These are phyloP conservation scores for Physcomitrium patens DNA, from an alignment of 225 moss, liverwort and hornwort genomes.

Conservation along the genomic window DNA sequence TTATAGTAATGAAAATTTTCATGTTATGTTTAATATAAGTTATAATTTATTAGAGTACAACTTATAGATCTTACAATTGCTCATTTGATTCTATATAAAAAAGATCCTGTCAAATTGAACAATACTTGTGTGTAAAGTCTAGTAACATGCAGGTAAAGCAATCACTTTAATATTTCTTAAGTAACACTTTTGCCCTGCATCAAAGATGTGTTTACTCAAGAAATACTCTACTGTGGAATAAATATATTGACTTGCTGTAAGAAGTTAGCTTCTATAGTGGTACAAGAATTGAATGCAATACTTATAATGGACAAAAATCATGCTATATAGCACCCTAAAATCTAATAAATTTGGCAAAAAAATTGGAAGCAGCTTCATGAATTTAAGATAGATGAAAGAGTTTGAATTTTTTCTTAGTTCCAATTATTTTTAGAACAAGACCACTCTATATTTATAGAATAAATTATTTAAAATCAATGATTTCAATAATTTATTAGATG, in stretches of 20 bases:
- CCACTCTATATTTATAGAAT: neutral
- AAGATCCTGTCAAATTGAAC: conserved; percentile 57
- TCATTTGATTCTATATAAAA: conserved; percentile 73
- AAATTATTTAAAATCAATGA: neutral
- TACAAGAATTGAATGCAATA: conserved; percentile 28
- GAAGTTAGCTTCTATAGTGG: neutral
- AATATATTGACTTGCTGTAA: neutral
- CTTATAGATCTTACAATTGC: conserved; percentile 66
- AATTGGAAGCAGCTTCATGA: conserved; percentile 9
- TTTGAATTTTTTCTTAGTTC: neutral
- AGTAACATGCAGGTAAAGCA: conserved; percentile 26
- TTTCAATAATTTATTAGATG: neutral
- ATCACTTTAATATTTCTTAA: conserved; percentile 1
- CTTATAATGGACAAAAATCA: conserved; percentile 8
- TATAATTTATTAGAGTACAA: conserved; percentile 8
- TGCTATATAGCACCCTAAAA: neutral
- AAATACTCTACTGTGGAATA: conserved; percentile 21
- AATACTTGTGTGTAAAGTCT: conserved; percentile 49
- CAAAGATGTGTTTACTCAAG: conserved; percentile 2
- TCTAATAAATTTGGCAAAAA: neutral
- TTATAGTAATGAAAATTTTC: neutral
- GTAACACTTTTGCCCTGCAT: conserved; percentile 8
- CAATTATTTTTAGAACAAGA: neutral
- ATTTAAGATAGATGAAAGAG: neutral
- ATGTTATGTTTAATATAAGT: neutral